A percentile compares a stretch with the other conserved stretches of the same genome.
These are phyloP conservation scores for Limonium bicolor DNA, from an alignment of 148 eudicot genomes.

Conservation along the genomic window DNA sequence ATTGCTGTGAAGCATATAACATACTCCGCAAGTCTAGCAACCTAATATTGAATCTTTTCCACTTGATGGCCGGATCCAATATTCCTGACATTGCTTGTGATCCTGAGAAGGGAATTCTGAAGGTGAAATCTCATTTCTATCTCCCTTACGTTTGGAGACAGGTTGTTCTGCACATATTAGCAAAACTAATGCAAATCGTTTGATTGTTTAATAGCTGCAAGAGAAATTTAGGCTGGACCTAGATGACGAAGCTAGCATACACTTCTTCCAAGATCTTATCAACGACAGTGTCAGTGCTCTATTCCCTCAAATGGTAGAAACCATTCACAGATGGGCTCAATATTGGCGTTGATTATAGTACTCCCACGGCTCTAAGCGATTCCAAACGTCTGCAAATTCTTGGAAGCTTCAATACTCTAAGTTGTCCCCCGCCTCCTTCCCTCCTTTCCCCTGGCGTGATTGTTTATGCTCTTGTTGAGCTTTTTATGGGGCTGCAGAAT, in stretches of 20 bases:
- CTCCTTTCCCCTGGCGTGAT: no score
- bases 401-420: no score
- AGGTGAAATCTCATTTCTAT: conserved; percentile 28
- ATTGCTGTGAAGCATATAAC: conserved; percentile 97
- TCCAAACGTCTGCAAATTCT: no score
- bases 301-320: conserved; percentile 99
- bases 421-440: no score
- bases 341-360: conserved; percentile 68
- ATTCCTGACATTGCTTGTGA: conserved; percentile 97
- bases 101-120: conserved; percentile 94
- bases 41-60: conserved; percentile 81
- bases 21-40: conserved; percentile 93
- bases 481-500: no score
- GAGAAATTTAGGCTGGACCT: conserved; percentile 91
- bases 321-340: conserved; percentile 98
- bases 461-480: no score
- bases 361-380: neutral
- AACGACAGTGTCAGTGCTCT: conserved; percentile 95
- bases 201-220: conserved; percentile 94
- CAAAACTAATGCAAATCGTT: no score
- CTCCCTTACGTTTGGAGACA: no score
- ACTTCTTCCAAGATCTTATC: conserved; percentile 95
- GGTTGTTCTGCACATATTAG: no score
- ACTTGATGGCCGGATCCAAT: conserved; percentile 93
- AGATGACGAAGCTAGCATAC: conserved; percentile 92